Conservation (phyloP, 345 rosid species). For the Clausena lansium region DNA sequence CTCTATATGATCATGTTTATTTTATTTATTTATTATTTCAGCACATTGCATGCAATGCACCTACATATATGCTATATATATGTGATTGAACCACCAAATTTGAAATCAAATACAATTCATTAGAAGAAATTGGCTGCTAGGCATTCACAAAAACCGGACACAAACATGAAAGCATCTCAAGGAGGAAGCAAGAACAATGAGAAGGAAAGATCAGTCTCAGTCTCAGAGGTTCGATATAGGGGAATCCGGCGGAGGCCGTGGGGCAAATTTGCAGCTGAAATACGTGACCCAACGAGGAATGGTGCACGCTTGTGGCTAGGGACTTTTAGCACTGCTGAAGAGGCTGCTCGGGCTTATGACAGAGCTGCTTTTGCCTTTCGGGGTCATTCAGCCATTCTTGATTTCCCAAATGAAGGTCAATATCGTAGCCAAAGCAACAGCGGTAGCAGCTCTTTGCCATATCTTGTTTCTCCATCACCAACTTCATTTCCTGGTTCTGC, state of each 20-base stretch:
- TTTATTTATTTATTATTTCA: neutral
- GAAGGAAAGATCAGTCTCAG: neutral
- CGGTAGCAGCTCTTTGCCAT: neutral
- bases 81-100: constrained; percentile 3
- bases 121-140: neutral
- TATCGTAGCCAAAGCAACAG: neutral
- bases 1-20: neutral
- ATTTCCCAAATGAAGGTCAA: constrained; percentile 62
- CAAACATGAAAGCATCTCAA: constrained; percentile 20
- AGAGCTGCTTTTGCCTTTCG: constrained; percentile 56
- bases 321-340: constrained; percentile 55
- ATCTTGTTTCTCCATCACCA: constrained; percentile 7
- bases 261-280: constrained; percentile 87
- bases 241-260: constrained; percentile 76
- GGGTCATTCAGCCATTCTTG: constrained; percentile 57
- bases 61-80: neutral
- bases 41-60: neutral
- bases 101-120: constrained; percentile 5
- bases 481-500: constrained; percentile 6
- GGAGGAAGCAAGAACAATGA: constrained; percentile 4
- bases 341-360: constrained; percentile 64
- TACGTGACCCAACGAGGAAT: constrained; percentile 68
- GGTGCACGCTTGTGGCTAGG: constrained; percentile 75
- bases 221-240: constrained; percentile 44
- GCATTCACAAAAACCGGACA: neutral